Conservation (phyloP, 2,329 filamentous ascomycete species). For the Aspergillus latus region DNA sequence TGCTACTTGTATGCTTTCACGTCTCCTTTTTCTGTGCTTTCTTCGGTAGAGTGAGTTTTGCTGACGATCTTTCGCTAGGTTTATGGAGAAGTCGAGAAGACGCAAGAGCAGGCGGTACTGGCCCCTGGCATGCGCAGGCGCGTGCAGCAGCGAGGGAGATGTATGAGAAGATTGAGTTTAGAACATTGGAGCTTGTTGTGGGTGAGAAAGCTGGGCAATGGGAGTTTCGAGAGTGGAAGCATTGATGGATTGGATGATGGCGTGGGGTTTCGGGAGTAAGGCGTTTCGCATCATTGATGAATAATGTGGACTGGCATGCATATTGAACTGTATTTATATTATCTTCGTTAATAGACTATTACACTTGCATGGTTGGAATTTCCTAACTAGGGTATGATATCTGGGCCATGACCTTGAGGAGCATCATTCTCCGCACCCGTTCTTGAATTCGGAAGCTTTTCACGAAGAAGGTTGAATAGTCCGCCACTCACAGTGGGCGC, state of each 20-base stretch:
- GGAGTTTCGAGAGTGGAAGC: conserved; percentile 60
- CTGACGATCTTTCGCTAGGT: conserved; percentile 48
- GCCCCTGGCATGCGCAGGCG: conserved; percentile 58
- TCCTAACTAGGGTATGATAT: not conserved
- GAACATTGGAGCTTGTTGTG: conserved; percentile 64
- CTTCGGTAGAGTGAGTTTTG: no score
- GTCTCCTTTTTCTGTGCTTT: not conserved
- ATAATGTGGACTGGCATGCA: no score
- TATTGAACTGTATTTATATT: no score
- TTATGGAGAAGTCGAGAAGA: conserved; percentile 61
- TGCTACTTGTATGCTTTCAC: conserved; percentile 65
- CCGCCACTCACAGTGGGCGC: conserved; percentile 5
- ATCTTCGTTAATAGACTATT: not conserved
- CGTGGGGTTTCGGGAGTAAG: not conserved
- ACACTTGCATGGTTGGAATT: not conserved
- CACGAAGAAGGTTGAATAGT: conserved; percentile 5
- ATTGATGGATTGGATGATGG: not conserved
- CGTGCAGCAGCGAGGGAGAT: conserved; percentile 49
- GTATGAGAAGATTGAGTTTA: conserved; percentile 66
- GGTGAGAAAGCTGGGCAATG: conserved; percentile 64
- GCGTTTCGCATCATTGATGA: not conserved
- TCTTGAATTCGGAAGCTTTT: conserved; percentile 11
- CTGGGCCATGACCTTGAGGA: not conserved
- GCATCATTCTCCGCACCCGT: conserved; percentile 8
- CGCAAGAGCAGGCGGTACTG: conserved; percentile 60